Conservation (phyloP, 2,329 filamentous ascomycete species). For the Epicoccum nigrum region DNA sequence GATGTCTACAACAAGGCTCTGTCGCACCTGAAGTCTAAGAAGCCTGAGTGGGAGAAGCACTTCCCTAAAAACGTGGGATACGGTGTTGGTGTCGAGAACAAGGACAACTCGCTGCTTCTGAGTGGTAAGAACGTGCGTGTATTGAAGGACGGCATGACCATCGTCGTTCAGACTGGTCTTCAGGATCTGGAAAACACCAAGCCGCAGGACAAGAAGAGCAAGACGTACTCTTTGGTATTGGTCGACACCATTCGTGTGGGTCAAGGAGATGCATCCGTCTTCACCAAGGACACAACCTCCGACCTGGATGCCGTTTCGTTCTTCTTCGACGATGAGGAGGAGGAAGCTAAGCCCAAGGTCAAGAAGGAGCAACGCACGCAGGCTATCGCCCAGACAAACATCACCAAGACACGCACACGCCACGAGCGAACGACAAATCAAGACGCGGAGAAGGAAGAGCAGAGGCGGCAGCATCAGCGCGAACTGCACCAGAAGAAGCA, state of each 20-base stretch:
- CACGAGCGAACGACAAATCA: slow-evolving; percentile 87
- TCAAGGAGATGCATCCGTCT: slow-evolving; percentile 77
- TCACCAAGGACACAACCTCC: slow-evolving; percentile 89
- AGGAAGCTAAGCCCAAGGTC: slow-evolving; percentile 83
- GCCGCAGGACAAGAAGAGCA: slow-evolving; percentile 87
- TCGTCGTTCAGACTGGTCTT: slow-evolving; percentile 88
- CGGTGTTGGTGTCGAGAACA: slow-evolving; percentile 90
- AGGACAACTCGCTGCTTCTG: slow-evolving; percentile 80
- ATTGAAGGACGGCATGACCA: slow-evolving; percentile 95
- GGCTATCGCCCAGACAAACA: slow-evolving; percentile 91
- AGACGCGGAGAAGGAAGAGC: slow-evolving; percentile 87
- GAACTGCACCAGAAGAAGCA: slow-evolving; percentile 88
- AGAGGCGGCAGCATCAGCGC: slow-evolving; percentile 89
- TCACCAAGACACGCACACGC: slow-evolving; percentile 89
- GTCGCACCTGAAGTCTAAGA: slow-evolving; percentile 80
- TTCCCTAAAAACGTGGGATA: slow-evolving; percentile 92
- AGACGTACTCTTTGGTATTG: slow-evolving; percentile 85
- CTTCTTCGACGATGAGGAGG: slow-evolving; percentile 93
- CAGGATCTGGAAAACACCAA: slow-evolving; percentile 86
- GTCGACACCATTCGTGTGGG: slow-evolving; percentile 93
- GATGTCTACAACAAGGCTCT: slow-evolving; percentile 92
- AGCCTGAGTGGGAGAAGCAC: slow-evolving; percentile 92
- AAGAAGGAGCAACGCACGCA: slow-evolving; percentile 87
- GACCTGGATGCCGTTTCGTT: slow-evolving; percentile 95
- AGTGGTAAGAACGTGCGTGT: slow-evolving; percentile 84